A percentile compares a stretch with the other conserved stretches of the same genome.
These are phyloP conservation scores for Lagenidium sp. DNA, from an alignment of 352 stramenopile species.

Conservation along the genomic window DNA sequence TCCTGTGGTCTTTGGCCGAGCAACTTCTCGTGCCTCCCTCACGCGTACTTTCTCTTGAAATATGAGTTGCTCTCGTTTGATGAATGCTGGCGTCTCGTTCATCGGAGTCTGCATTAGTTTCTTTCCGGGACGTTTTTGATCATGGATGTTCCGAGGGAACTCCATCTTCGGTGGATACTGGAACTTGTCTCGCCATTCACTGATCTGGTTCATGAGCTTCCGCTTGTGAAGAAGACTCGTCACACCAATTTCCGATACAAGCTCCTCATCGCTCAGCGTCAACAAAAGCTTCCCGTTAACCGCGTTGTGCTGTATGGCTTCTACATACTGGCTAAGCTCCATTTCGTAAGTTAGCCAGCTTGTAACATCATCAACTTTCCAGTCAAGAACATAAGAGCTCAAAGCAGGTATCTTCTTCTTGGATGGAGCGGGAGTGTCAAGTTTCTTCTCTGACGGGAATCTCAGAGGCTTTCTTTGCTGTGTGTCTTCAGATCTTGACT, in stretches of 20 bases:
- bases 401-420: slow-evolving; percentile 9
- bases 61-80: slow-evolving; percentile 27
- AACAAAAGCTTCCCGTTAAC: slow-evolving; percentile 36
- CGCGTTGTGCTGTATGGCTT: slow-evolving; percentile 22
- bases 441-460: no score
- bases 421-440: no score
- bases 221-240: slow-evolving; percentile 25
- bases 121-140: slow-evolving; percentile 6
- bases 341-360: slow-evolving; percentile 36
- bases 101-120: neutral
- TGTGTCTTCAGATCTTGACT: slow-evolving; percentile 7
- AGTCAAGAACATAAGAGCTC: slow-evolving; percentile 23
- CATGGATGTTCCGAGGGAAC: neutral
- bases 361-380: slow-evolving; percentile 43
- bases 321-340: slow-evolving; percentile 32
- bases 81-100: slow-evolving; percentile 23
- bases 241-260: slow-evolving; percentile 25
- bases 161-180: slow-evolving; percentile 5
- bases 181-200: slow-evolving; percentile 26
- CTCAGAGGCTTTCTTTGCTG: neutral
- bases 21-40: slow-evolving; percentile 1
- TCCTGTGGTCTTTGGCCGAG: slow-evolving; percentile 7
- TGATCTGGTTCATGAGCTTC: slow-evolving; percentile 35
- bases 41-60: slow-evolving; percentile 20
- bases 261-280: slow-evolving; percentile 25